Base-by-base conservation (phyloP, 2,329 filamentous ascomycete species). In the Pestalotiopsis sp. region DNA sequence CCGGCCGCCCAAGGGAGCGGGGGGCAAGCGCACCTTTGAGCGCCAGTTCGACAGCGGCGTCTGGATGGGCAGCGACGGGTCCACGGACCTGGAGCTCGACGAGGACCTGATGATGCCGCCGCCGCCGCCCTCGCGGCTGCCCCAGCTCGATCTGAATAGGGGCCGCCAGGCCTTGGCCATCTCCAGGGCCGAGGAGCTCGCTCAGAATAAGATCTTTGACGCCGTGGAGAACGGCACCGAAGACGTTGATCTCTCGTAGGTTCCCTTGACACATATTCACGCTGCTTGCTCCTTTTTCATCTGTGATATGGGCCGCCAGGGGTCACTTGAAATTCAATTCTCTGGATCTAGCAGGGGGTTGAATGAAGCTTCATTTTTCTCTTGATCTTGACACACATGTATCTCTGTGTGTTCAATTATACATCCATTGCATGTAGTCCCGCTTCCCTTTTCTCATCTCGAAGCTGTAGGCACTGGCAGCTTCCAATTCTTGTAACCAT, bases 21-120 rank as follows among this genome's bases (percentile, higher is more conserved):
- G 20, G 20, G 77, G 73, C 14, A 90, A 86, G 77, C 83, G 88
- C 52, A 82, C 82, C 14, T 82, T 92, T 66, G 81, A 84, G 73
- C 84, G 89, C 65, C 88, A 91, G 72, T 81, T 87, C 68, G 92
- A 93, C 78, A 93, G 91, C 77, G 90, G 90, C 64, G 86, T 94
- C 3, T 93, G 86, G 80, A 85, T 93, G 81, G 88, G 86, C 3
- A 91, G 88, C 70, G 91, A 92, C 68, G 79, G 76, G 72, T 80
- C 78, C 36, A 82, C 80, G 45, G 82, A 85, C 39, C 80, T 82
- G 12, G 85, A 88, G 65, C 79, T 80, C 17, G 82, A 84, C 27
- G 82, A 83, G 31, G 31, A 36, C 31, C 36, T 66, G 31, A 36
- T 76, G 27, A 68, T 78, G 63, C 81, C 81, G 3, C 70, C 81